phyloP scores from a whole-genome alignment of 2,329 filamentous ascomycete genomes.

The Raffaelea ambrosiae region DNA sequence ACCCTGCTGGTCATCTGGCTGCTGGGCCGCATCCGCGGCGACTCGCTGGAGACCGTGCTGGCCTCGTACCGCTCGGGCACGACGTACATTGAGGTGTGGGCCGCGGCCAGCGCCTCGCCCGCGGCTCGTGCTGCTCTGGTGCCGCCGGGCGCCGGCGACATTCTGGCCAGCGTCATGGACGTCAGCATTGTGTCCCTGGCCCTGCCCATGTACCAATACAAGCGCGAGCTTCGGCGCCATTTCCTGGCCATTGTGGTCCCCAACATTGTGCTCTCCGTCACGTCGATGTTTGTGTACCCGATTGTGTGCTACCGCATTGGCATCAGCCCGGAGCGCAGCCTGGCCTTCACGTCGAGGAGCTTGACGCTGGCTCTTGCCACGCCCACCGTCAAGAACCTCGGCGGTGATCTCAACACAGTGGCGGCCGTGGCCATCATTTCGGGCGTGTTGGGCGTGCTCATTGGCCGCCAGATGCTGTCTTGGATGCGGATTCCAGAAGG shows the following conservation, averaged over 20 bases:
- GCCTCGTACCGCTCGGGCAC: conserved; percentile 40
- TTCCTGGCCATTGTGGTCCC: conserved; percentile 46
- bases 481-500: conserved; percentile 45
- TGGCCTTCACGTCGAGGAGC: conserved; percentile 48
- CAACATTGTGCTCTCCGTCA: conserved; percentile 40
- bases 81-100: conserved; percentile 45
- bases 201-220: conserved; percentile 53
- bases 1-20: conserved; percentile 46
- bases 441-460: conserved; percentile 48
- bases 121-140: conserved; percentile 8
- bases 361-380: conserved; percentile 52
- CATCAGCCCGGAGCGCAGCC: conserved; percentile 40
- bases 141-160: conserved; percentile 46
- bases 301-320: conserved; percentile 42
- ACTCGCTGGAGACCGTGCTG: conserved; percentile 32
- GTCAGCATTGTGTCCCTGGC: conserved; percentile 51
- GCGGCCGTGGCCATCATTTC: conserved; percentile 51
- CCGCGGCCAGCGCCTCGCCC: conserved; percentile 7
- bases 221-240: conserved; percentile 43
- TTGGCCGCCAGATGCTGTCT: conserved; percentile 40
- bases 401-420: conserved; percentile 46
- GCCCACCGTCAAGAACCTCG: conserved; percentile 46
- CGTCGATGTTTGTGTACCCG: conserved; percentile 50
- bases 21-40: conserved; percentile 36
- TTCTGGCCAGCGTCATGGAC: conserved; percentile 46